Evolutionary conservation across 2,329 filamentous ascomycete genomes (phyloP).

Genomic region (Fusarium ramigenum): DNA sequence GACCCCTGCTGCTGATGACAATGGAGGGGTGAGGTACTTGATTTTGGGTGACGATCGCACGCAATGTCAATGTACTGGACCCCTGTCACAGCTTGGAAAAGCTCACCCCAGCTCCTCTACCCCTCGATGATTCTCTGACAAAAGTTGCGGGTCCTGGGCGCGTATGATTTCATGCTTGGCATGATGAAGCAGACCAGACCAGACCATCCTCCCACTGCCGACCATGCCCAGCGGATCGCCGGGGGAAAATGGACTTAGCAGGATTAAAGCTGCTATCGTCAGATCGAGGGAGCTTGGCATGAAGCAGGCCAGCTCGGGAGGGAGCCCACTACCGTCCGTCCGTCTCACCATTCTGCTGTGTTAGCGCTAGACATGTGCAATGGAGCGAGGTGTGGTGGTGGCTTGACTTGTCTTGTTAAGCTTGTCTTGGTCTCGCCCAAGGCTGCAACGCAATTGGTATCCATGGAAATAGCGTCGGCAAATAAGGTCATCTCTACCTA

Average conservation of each 20-base stretch:
- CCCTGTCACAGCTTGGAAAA: constrained; percentile 31
- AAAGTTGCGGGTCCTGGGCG: constrained; percentile 24
- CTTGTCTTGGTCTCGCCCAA: constrained; percentile 11
- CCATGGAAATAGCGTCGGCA: constrained; percentile 8
- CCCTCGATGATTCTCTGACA: constrained; percentile 37
- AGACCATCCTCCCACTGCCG: constrained; percentile 11
- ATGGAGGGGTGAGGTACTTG: constrained; percentile 39
- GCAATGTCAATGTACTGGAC: constrained; percentile 23
- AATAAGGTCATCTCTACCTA: constrained; percentile 2
- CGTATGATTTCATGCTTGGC: constrained; percentile 43
- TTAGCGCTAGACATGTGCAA: constrained; percentile 22
- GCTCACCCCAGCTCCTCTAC: constrained; percentile 24
- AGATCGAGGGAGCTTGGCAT: constrained; percentile 15
- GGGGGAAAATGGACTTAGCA: constrained; percentile 15
- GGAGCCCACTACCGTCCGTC: constrained; percentile 4
- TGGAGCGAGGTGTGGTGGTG: background rate
- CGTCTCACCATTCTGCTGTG: constrained; percentile 5
- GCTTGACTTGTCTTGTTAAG: constrained; percentile 7
- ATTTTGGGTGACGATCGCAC: constrained; percentile 2
- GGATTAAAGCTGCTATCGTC: constrained; percentile 6
- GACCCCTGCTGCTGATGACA: constrained; percentile 29
- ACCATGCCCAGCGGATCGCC: constrained; percentile 11
- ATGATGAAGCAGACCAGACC: constrained; percentile 21
- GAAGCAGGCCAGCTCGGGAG: constrained; percentile 11
- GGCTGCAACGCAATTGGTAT: constrained; percentile 16